phyloP scores from a whole-genome alignment of 495 filamentous ascomycete genomes.

The Annulohypoxylon nitens region DNA sequence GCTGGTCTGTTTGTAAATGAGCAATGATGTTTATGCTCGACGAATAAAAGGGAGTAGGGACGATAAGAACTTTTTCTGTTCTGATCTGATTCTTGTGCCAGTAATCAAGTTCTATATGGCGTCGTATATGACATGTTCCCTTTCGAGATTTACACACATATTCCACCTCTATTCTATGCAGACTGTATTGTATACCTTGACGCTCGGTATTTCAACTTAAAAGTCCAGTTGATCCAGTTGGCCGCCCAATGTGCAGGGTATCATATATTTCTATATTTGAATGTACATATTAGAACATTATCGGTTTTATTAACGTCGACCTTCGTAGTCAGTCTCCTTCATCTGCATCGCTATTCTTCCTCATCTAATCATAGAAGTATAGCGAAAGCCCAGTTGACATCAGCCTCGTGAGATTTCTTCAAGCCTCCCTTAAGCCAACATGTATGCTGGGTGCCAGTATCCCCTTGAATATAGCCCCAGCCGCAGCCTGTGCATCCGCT shows the following conservation, averaged over 20 bases:
- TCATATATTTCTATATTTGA: constrained; percentile 25
- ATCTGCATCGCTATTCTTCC: neutral
- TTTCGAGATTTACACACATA: neutral
- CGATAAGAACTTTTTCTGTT: neutral
- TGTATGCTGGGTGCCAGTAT: constrained; percentile 52
- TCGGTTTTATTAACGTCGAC: constrained; percentile 14
- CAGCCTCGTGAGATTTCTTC: constrained; percentile 50
- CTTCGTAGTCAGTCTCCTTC: neutral
- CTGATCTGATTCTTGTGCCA: neutral
- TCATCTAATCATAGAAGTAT: constrained; percentile 45
- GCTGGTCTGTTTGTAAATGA: constrained; percentile 88
- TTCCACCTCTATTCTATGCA: too few relatives aligned
- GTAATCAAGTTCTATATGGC: constrained; percentile 7
- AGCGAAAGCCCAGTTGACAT: constrained; percentile 60
- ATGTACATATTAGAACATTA: constrained; percentile 15
- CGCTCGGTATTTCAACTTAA: neutral
- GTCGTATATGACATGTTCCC: neutral
- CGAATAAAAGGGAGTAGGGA: neutral
- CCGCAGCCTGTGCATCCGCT: constrained; percentile 57
- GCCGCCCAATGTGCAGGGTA: constrained; percentile 15
- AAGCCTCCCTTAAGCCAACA: constrained; percentile 62
- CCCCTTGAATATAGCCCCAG: constrained; percentile 60
- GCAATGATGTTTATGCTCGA: constrained; percentile 59
- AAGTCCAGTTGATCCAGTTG: neutral
- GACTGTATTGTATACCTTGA: too few relatives aligned